These are phyloP conservation scores for Melastoma candidum DNA, from an alignment of 441 rosid genomes.

Conservation along the genomic window DNA sequence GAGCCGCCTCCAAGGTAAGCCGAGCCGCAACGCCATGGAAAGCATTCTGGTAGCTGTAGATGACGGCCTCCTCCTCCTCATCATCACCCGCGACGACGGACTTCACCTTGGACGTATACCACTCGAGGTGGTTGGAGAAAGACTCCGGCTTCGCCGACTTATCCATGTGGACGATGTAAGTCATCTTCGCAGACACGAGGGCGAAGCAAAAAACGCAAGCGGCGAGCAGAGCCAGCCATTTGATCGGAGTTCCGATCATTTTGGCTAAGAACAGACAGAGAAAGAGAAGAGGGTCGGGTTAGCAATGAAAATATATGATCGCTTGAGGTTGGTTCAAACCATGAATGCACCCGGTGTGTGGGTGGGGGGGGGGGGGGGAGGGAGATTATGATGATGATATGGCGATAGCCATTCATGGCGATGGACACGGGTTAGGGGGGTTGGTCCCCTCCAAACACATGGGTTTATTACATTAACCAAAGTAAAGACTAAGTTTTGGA, in stretches of 20 bases:
- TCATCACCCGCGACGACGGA: slow-evolving; percentile 28
- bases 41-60: slow-evolving; percentile 63
- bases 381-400: too few relatives aligned
- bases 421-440: too few relatives aligned
- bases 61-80: slow-evolving; percentile 30
- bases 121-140: slow-evolving; percentile 45
- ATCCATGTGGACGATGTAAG: slow-evolving; percentile 80
- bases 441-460: too few relatives aligned
- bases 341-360: too few relatives aligned
- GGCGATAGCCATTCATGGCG: too few relatives aligned
- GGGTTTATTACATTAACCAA: too few relatives aligned
- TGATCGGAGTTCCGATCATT: slow-evolving; percentile 29
- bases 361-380: too few relatives aligned
- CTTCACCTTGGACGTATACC: slow-evolving; percentile 64
- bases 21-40: slow-evolving; percentile 64
- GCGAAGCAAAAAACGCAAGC: slow-evolving; percentile 20
- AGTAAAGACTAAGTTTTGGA: too few relatives aligned
- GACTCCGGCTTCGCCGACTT: slow-evolving; percentile 63
- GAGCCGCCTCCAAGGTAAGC: slow-evolving; percentile 45
- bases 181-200: slow-evolving; percentile 29
- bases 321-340: too few relatives aligned
- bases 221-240: slow-evolving; percentile 35
- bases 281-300: slow-evolving; percentile 1
- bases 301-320: neutral
- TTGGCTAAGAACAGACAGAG: slow-evolving; percentile 5